phyloP scores from a whole-genome alignment of 495 filamentous ascomycete genomes.

The Daldinia vernicosa region DNA sequence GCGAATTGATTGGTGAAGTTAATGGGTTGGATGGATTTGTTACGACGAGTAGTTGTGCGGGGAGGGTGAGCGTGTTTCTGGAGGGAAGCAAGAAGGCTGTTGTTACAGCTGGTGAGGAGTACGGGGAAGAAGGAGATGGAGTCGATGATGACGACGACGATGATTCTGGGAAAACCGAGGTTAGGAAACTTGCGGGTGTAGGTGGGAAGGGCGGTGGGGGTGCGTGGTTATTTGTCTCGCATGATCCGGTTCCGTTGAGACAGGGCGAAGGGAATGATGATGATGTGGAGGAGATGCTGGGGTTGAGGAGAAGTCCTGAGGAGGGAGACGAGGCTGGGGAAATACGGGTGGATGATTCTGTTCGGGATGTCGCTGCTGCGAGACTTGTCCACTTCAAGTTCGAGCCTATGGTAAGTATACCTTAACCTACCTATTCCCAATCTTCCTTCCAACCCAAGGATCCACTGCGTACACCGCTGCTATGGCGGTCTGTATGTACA shows the following conservation, averaged over 20 bases:
- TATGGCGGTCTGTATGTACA: neutral
- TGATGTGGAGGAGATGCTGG: constrained; percentile 27
- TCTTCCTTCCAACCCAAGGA: no score
- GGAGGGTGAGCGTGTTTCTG: constrained; percentile 82
- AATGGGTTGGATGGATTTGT: constrained; percentile 78
- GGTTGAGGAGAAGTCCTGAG: neutral
- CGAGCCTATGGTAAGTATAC: constrained; percentile 83
- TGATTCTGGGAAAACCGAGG: constrained; percentile 8
- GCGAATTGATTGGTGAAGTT: constrained; percentile 76
- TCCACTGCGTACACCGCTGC: neutral
- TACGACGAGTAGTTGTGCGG: constrained; percentile 91
- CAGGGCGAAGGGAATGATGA: constrained; percentile 25
- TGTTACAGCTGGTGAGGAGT: constrained; percentile 17
- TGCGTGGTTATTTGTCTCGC: constrained; percentile 86
- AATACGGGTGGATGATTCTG: constrained; percentile 15
- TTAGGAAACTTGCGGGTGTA: constrained; percentile 56
- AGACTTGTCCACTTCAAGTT: constrained; percentile 89
- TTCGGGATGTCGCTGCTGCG: constrained; percentile 36
- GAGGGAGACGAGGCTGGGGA: constrained; percentile 22
- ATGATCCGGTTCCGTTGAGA: constrained; percentile 68
- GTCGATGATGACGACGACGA: neutral
- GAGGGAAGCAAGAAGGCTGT: constrained; percentile 70
- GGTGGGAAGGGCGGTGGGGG: constrained; percentile 86
- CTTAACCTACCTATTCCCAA: no score
- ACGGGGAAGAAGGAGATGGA: neutral